A percentile compares a stretch with the other conserved stretches of the same genome.
Evolutionary conservation across 805 yeast genomes (phyloP).

Genomic region (Ogataea siamensis): DNA sequence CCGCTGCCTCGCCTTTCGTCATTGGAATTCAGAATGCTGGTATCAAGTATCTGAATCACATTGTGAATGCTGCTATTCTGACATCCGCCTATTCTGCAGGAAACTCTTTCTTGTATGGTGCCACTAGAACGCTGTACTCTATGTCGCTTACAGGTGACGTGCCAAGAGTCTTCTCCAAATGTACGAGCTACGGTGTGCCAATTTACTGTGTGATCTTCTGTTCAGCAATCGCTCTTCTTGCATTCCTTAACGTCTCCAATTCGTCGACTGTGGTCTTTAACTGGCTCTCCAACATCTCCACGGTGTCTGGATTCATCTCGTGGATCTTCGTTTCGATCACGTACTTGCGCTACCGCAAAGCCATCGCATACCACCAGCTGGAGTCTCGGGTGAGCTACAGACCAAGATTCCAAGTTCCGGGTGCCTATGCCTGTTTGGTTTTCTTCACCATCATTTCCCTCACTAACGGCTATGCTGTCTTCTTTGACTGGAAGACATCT

Average conservation of each 20-base stretch:
- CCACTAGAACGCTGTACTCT: conserved; percentile 43
- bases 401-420: conserved; percentile 55
- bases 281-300: conserved; percentile 65
- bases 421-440: conserved; percentile 51
- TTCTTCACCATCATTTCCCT: conserved; percentile 50
- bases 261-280: conserved; percentile 53
- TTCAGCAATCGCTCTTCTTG: conserved; percentile 42
- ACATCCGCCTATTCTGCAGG: conserved; percentile 57
- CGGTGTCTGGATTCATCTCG: conserved; percentile 64
- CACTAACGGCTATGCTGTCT: conserved; percentile 73
- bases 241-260: conserved; percentile 54
- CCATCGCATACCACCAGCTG: conserved; percentile 51
- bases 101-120: conserved; percentile 41
- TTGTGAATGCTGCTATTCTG: conserved; percentile 59
- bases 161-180: conserved; percentile 35
- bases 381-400: conserved; percentile 57
- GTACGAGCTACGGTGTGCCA: conserved; percentile 57
- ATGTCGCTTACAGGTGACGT: conserved; percentile 41
- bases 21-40: conserved; percentile 64
- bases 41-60: conserved; percentile 54
- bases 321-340: conserved; percentile 57
- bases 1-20: conserved; percentile 65
- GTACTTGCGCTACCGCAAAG: conserved; percentile 64
- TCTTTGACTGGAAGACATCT: conserved; percentile 51
- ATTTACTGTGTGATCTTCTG: conserved; percentile 44